These are phyloP conservation scores for Trapa bicornis DNA, from an alignment of 345 rosid genomes.

Conservation along the genomic window DNA sequence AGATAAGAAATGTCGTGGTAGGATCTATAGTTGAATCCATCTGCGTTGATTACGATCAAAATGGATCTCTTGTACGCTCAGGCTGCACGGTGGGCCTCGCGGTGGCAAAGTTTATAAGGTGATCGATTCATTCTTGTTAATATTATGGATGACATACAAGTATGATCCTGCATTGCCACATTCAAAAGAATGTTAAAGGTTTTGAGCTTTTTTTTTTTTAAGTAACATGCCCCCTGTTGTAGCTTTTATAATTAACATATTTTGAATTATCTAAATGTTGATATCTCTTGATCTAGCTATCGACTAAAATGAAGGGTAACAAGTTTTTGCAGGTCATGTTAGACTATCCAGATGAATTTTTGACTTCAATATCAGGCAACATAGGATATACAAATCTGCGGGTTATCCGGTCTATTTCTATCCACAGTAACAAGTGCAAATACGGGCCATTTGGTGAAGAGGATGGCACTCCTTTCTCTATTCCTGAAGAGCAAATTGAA, in stretches of 20 bases:
- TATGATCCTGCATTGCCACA: no score
- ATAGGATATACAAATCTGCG: neutral
- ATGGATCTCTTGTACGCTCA: conserved; percentile 2
- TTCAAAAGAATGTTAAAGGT: no score
- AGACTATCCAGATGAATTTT: conserved; percentile 6
- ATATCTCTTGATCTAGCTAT: no score
- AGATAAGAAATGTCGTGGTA: neutral
- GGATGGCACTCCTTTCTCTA: neutral
- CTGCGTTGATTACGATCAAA: neutral
- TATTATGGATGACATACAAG: no score
- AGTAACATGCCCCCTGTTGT: no score
- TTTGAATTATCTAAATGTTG: neutral
- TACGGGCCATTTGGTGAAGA: conserved; percentile 5
- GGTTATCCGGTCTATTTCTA: neutral
- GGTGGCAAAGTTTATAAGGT: neutral
- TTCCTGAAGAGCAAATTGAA: neutral
- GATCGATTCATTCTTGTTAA: neutral
- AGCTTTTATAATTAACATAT: neutral
- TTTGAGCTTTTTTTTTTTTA: no score
- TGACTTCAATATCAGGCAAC: conserved; percentile 3
- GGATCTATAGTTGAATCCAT: neutral
- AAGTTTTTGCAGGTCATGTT: neutral
- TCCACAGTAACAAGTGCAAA: neutral
- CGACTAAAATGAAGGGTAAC: neutral
- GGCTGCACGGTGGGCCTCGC: neutral